These are phyloP conservation scores for Teunomyces atbi DNA, from an alignment of 805 yeast genomes.

Conservation along the genomic window DNA sequence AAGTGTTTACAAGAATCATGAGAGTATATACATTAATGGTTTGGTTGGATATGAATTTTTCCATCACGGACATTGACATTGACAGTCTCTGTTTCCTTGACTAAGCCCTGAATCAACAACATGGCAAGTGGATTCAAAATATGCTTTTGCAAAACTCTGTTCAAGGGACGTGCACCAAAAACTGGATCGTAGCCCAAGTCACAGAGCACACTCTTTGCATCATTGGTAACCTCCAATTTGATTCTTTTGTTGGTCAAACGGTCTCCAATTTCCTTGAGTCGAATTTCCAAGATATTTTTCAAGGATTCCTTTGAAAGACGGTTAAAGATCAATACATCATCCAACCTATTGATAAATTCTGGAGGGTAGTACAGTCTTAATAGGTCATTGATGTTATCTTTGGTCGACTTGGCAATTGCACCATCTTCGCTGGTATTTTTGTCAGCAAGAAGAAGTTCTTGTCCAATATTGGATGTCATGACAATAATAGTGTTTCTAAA, in stretches of 20 bases:
- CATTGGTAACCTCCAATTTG: constrained; percentile 49
- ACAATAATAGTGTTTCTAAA: constrained; percentile 93
- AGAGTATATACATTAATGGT: constrained; percentile 19
- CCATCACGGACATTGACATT: constrained; percentile 24
- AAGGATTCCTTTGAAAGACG: constrained; percentile 77
- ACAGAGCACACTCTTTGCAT: constrained; percentile 75
- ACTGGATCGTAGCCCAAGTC: constrained; percentile 85
- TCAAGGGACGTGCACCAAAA: constrained; percentile 96
- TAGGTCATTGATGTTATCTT: constrained; percentile 58
- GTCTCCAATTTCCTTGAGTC: constrained; percentile 77
- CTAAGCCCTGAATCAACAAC: constrained; percentile 74
- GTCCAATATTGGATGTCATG: constrained; percentile 97
- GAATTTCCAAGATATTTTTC: constrained; percentile 77
- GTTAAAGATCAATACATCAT: constrained; percentile 91
- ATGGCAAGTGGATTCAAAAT: constrained; percentile 88
- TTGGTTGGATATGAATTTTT: constrained; percentile 28
- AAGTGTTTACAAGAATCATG: not conserved
- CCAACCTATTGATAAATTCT: constrained; percentile 91
- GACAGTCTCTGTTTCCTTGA: constrained; percentile 41
- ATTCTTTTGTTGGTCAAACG: constrained; percentile 80
- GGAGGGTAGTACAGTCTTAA: constrained; percentile 83
- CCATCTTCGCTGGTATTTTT: constrained; percentile 58
- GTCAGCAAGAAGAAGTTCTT: constrained; percentile 76
- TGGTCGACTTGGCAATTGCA: constrained; percentile 51
- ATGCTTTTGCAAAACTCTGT: constrained; percentile 79